Conservation (phyloP, 306 rosid species). For the Malus sylvestris region DNA sequence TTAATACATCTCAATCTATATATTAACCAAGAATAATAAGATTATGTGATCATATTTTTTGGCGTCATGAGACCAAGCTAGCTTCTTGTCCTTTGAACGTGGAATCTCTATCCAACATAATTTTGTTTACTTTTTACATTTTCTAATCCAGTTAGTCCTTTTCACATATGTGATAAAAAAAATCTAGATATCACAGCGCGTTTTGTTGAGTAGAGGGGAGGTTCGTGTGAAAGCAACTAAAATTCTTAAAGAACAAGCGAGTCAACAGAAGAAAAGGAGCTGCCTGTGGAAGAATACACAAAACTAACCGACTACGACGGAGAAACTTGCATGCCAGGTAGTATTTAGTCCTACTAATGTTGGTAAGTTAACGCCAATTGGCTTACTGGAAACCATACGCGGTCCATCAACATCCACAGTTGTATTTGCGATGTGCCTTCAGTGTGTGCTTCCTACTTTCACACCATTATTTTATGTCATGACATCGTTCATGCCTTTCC, state of each 20-base stretch:
- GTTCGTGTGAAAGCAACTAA: neutral
- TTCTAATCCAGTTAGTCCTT: too few relatives aligned
- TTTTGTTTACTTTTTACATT: too few relatives aligned
- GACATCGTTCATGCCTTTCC: neutral
- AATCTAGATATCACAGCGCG: neutral
- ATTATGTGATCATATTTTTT: too few relatives aligned
- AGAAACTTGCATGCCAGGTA: neutral
- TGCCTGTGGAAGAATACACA: neutral
- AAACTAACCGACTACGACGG: neutral
- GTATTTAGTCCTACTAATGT: neutral
- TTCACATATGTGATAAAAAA: neutral
- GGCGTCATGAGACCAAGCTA: too few relatives aligned
- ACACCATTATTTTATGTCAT: neutral
- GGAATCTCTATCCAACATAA: too few relatives aligned
- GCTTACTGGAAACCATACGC: too few relatives aligned
- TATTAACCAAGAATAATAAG: too few relatives aligned
- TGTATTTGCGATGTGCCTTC: neutral
- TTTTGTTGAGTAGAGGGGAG: neutral
- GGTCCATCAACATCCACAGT: neutral
- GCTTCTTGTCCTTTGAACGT: too few relatives aligned
- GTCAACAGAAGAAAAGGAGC: neutral
- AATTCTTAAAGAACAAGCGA: neutral
- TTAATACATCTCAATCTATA: too few relatives aligned
- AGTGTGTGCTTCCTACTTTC: neutral
- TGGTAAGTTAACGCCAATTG: neutral